Percentiles rank a stretch among this genome's conserved stretches.
These are phyloP conservation scores for Meredithiella fracta DNA, from an alignment of 2,329 filamentous ascomycete genomes.

Conservation along the genomic window DNA sequence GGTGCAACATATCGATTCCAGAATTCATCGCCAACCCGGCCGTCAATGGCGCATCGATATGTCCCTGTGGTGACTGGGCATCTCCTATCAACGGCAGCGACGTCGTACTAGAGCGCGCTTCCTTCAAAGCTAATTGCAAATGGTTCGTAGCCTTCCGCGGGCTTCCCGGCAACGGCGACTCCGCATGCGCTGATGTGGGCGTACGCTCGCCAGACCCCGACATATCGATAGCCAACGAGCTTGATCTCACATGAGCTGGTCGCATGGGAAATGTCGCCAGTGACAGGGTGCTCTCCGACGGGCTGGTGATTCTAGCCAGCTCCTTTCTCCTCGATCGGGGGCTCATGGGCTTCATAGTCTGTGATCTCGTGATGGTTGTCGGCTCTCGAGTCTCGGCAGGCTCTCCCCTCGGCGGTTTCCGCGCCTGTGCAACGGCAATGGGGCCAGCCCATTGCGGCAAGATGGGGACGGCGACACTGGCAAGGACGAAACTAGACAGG, in stretches of 20 bases:
- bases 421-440: slow-evolving; percentile 64
- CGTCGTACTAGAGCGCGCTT: slow-evolving; percentile 50
- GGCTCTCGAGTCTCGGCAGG: slow-evolving; percentile 28
- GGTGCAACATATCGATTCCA: slow-evolving; percentile 29
- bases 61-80: slow-evolving; percentile 32
- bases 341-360: slow-evolving; percentile 42
- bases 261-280: slow-evolving; percentile 1
- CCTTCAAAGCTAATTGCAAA: slow-evolving; percentile 36
- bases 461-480: slow-evolving; percentile 57
- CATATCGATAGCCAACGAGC: slow-evolving; percentile 14
- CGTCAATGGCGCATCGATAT: slow-evolving; percentile 41
- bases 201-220: slow-evolving; percentile 4
- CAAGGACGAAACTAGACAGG: slow-evolving; percentile 63
- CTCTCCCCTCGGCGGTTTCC: slow-evolving; percentile 47
- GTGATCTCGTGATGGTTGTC: slow-evolving; percentile 38
- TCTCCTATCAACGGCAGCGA: slow-evolving; percentile 47
- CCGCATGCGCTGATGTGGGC: neutral
- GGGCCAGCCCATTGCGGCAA: slow-evolving; percentile 66
- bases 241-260: slow-evolving; percentile 2
- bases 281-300: slow-evolving; percentile 5
- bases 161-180: neutral
- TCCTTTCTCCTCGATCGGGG: slow-evolving; percentile 31
- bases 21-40: slow-evolving; percentile 32
- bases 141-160: slow-evolving; percentile 28
- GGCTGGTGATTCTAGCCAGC: slow-evolving; percentile 12